A percentile compares a stretch with the other conserved stretches of the same genome.
These are phyloP conservation scores for Lanmaoa pseudosensibilis DNA, from an alignment of 768 basidiomycete genomes.

Conservation along the genomic window DNA sequence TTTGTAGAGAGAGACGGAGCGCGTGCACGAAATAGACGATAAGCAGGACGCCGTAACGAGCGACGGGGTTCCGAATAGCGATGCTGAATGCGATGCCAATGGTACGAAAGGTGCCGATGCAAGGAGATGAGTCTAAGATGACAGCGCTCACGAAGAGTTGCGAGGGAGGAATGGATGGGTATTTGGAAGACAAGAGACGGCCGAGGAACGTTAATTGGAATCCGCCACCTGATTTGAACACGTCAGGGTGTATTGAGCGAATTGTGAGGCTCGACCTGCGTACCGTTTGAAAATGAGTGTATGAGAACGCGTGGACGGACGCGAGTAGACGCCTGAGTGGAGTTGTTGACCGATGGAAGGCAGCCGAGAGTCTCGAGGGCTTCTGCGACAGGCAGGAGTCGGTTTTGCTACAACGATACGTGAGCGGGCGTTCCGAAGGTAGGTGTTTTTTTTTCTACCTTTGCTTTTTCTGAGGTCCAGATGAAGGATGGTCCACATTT, in stretches of 20 bases:
- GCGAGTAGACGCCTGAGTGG: background rate
- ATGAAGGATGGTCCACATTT: conserved; percentile 24
- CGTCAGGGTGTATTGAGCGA: background rate
- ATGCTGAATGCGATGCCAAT: conserved; percentile 24
- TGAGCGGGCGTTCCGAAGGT: background rate
- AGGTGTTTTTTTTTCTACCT: conserved; percentile 10
- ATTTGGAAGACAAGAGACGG: conserved; percentile 21
- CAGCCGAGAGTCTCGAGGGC: conserved; percentile 27
- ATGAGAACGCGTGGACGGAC: conserved; percentile 24
- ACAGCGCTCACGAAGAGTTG: conserved; percentile 12
- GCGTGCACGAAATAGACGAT: conserved; percentile 17
- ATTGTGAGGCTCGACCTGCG: background rate
- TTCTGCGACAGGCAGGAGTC: conserved; percentile 23
- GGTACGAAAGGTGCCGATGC: conserved; percentile 10
- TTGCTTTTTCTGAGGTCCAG: conserved; percentile 10
- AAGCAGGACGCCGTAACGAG: conserved; percentile 10
- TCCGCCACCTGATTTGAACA: conserved; percentile 19
- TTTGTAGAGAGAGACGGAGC: conserved; percentile 7
- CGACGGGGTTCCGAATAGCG: conserved; percentile 22
- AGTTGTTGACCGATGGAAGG: conserved; percentile 3
- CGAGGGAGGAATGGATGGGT: conserved; percentile 8
- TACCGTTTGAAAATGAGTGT: conserved; percentile 34
- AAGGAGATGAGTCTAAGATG: conserved; percentile 27
- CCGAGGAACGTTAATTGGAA: conserved; percentile 21
- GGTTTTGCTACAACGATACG: conserved; percentile 8